Base-by-base conservation (phyloP, 371 early-diverging fungal species). In the Zopfochytrium polystomum region DNA sequence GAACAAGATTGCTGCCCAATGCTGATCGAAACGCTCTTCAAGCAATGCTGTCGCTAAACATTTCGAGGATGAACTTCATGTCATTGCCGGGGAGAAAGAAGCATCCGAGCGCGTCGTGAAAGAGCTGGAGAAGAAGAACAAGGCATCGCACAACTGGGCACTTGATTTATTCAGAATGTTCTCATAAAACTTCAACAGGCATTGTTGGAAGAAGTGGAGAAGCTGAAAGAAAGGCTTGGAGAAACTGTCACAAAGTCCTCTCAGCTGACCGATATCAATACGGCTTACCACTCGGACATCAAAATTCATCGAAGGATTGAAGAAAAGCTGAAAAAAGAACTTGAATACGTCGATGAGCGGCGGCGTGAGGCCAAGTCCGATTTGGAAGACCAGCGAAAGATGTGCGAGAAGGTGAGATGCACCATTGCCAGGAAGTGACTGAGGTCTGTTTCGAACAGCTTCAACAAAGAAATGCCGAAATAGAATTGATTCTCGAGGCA, bases 221-320 rank as follows among this genome's bases (percentile, higher is more conserved):
- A 33, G 4, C 58, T 46, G 5, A 44, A 60, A 27, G 48, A 43
- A 26, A 30, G 59, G 38, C 57, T 65, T 4, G 67, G 70, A 23
- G 72, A 71, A 2, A 46, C 67, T n/a, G 50, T 58, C 9, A 25
- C 52, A 13, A 72, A 72, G 35, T 34, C 68, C 20, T 26, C 50
- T 0, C 72, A 76, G 42, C 45, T 77, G 51, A 50, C 60, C 1
- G 72, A 75, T 30, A 71, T 80, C 55, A 80, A 75, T 42, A 51
- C 69, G 0, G 74, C 72, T 11, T 80, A 73, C 61, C 66, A 50
- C 25, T 65, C 72, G 5, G 76, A 75, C 50, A 44, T 80, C 38
- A 80, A 80, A 58, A 72, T 80, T 25, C 78, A 80, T 29, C 57
- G 68, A 31, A 63, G 77, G 9, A 73, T 80, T 15, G 65, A 73